phyloP scores from a whole-genome alignment of 2,329 filamentous ascomycete genomes.

The Aspergillus clavatus region DNA sequence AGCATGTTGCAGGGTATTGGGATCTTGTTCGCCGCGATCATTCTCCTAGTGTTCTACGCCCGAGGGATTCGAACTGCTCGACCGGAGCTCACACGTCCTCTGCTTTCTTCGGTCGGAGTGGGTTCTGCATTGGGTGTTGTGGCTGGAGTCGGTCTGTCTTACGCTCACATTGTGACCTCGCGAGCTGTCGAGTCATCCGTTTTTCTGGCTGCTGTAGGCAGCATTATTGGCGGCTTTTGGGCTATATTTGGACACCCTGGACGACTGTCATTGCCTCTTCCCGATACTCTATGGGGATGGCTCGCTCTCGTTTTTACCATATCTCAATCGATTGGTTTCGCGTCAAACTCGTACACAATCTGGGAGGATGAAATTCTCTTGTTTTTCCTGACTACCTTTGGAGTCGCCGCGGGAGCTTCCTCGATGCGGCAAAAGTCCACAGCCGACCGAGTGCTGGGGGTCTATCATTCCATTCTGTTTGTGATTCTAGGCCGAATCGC shows the following conservation, averaged over 20 bases:
- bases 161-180: slow-evolving; percentile 25
- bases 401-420: slow-evolving; percentile 65
- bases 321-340: slow-evolving; percentile 89
- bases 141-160: slow-evolving; percentile 21
- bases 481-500: slow-evolving; percentile 71
- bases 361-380: slow-evolving; percentile 96
- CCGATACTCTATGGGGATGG: slow-evolving; percentile 83
- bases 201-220: slow-evolving; percentile 42
- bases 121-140: slow-evolving; percentile 45
- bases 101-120: slow-evolving; percentile 49
- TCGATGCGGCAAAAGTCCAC: slow-evolving; percentile 67
- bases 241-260: slow-evolving; percentile 37
- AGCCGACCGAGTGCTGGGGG: slow-evolving; percentile 66
- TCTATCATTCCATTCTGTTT: slow-evolving; percentile 83
- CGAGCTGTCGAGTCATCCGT: slow-evolving; percentile 30
- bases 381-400: slow-evolving; percentile 87
- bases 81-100: slow-evolving; percentile 49
- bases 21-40: slow-evolving; percentile 64
- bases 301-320: slow-evolving; percentile 73
- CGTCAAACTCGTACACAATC: slow-evolving; percentile 96
- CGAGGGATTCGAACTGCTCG: slow-evolving; percentile 51
- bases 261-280: slow-evolving; percentile 52
- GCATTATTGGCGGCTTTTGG: slow-evolving; percentile 41
- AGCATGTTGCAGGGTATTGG: slow-evolving; percentile 78
- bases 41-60: slow-evolving; percentile 69